Evolutionary conservation across 805 yeast genomes (phyloP).

Genomic region (Lipomyces sp.): DNA sequence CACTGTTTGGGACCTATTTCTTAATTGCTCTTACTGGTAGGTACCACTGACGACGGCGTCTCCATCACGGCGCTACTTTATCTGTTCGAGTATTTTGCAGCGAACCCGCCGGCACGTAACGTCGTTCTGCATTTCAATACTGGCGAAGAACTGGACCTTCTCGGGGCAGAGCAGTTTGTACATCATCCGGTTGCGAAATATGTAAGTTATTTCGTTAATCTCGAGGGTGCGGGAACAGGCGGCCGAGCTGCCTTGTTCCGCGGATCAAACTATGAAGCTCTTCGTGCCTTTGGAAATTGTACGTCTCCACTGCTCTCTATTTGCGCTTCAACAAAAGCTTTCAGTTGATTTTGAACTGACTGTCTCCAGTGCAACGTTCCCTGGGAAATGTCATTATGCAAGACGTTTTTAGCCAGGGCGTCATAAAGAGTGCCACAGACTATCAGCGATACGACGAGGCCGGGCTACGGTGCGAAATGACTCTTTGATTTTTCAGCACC

Average conservation of each 20-base stretch:
- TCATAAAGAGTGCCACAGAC: conserved; percentile 78
- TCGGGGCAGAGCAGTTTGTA: conserved; percentile 74
- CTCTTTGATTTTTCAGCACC: background rate
- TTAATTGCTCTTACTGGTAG: background rate
- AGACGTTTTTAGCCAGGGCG: conserved; percentile 71
- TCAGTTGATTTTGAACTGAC: too few relatives aligned
- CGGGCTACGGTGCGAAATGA: conserved; percentile 46
- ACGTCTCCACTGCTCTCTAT: too few relatives aligned
- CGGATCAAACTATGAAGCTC: conserved; percentile 41
- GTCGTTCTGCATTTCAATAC: conserved; percentile 82
- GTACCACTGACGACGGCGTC: conserved; percentile 67
- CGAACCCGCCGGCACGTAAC: conserved; percentile 55
- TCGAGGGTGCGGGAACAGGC: conserved; percentile 93
- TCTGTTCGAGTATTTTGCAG: conserved; percentile 17
- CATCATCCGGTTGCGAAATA: conserved; percentile 67
- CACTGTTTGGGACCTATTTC: too few relatives aligned
- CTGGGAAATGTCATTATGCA: conserved; percentile 25
- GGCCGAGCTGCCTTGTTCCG: conserved; percentile 79
- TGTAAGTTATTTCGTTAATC: conserved; percentile 63
- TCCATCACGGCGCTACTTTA: conserved; percentile 25
- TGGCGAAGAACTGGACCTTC: conserved; percentile 82
- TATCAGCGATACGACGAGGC: conserved; percentile 61
- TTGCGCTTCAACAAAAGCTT: too few relatives aligned
- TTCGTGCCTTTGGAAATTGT: conserved; percentile 21
- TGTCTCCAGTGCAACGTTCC: background rate